Evolutionary conservation across 192 early-diverging fungal species (phyloP), one percentile per base, ranked within the genome.

Genomic region (Polychytrium aggregatum): DNA sequence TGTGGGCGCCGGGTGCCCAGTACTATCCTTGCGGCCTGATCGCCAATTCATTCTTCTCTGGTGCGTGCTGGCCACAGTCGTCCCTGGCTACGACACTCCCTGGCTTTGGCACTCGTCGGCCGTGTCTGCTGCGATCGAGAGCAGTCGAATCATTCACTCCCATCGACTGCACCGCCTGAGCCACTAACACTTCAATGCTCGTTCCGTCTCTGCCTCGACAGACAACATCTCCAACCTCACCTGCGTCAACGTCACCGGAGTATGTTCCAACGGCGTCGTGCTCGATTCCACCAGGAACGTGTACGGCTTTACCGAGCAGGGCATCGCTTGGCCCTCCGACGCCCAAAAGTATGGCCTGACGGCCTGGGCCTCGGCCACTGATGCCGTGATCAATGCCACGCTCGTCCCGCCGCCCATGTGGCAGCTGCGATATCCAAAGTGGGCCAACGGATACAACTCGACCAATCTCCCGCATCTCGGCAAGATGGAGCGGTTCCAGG

Each of bases 11-110:
- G 45, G 4, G 18, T 37, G 18, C 71, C 9, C 52, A 68, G 48
- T 82, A 84, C 48, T 99, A 93, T 62, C 96, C 96, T 22, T 99
- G 96, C 56, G 96, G 96, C 0, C 74, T 97, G 42, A 95, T 99
- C 66, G 96, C 94, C 17, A 97, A 97, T 62, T 97, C 94, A 1
- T 67, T 92, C 44, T 99, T 99, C 62, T 92, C 92, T 63, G 89
- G 89, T 89, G 70, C 44, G 44, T 17, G 17, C 11, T 35, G 11
- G 10, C 27, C 14, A 13, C 30, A 16, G 37, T 26, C 22, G 20
- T n/a, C n/a, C n/a, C n/a, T n/a, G n/a, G n/a, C n/a, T n/a, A n/a
- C n/a, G n/a, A n/a, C n/a, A n/a, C n/a, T n/a, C 22, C 26, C 4
- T 39, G 5, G 35, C 18, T 0, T 33, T 33, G 60, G 60, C 41